These are phyloP conservation scores for Jaltomata sinuosa DNA, from an alignment of 257 asterid genomes.

Conservation along the genomic window DNA sequence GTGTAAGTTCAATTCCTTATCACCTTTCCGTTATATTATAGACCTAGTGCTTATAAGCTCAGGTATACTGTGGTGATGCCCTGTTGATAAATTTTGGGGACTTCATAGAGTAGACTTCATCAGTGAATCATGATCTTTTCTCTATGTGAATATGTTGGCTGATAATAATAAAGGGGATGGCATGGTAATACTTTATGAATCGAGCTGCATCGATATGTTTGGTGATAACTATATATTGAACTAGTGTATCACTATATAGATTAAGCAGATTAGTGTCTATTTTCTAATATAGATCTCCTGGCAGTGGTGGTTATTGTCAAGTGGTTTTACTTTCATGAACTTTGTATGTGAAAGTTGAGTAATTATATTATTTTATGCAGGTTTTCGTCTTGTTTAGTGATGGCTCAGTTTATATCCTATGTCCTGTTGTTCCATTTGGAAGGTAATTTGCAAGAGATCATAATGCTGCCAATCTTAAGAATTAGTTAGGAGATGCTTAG, in stretches of 20 bases:
- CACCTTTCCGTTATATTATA: background rate
- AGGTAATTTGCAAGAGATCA: constrained; percentile 32
- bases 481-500: no score
- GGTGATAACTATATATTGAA: background rate
- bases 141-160: background rate
- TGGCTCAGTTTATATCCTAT: constrained; percentile 36
- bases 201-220: background rate
- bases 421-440: constrained; percentile 94
- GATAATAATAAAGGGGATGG: background rate
- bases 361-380: constrained; percentile 35
- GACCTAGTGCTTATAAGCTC: constrained; percentile 3
- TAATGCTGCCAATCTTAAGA: background rate
- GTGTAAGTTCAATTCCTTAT: constrained; percentile 39
- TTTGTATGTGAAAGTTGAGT: constrained; percentile 5
- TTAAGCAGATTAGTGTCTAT: background rate
- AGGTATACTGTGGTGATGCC: background rate
- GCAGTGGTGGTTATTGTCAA: background rate
- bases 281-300: background rate
- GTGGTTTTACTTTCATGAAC: background rate
- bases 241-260: background rate
- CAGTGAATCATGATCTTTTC: background rate
- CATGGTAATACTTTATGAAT: background rate
- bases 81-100: background rate
- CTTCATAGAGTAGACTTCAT: background rate
- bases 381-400: constrained; percentile 81